Evolutionary conservation across 768 basidiomycete species (phyloP).

Genomic region (Xerocomellus dryophilus): DNA sequence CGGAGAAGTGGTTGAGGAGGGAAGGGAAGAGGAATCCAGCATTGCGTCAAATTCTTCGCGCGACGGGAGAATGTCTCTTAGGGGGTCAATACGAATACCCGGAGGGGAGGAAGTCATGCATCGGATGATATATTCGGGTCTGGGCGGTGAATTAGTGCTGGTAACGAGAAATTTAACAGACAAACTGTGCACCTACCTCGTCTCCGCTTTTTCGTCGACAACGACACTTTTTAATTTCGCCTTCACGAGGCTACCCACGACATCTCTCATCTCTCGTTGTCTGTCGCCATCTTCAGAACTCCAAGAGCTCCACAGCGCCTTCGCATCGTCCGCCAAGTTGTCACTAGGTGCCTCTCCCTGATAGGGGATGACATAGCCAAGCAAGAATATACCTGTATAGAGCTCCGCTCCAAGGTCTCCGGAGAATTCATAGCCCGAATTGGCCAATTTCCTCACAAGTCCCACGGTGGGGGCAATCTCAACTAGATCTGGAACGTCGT

Average conservation of each 20-base stretch:
- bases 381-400: slow-evolving; percentile 21
- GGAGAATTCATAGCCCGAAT: slow-evolving; percentile 20
- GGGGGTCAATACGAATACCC: slow-evolving; percentile 38
- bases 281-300: slow-evolving; percentile 5
- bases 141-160: slow-evolving; percentile 17
- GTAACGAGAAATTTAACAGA: neutral
- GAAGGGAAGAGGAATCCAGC: slow-evolving; percentile 40
- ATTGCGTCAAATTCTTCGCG: slow-evolving; percentile 44
- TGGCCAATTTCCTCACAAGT: slow-evolving; percentile 14
- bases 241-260: slow-evolving; percentile 38
- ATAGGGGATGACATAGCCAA: slow-evolving; percentile 19
- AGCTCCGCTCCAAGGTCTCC: slow-evolving; percentile 21
- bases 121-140: slow-evolving; percentile 47
- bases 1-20: slow-evolving; percentile 45
- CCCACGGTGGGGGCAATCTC: slow-evolving; percentile 4
- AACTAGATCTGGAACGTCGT: neutral
- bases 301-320: slow-evolving; percentile 34
- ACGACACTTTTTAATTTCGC: slow-evolving; percentile 42
- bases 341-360: slow-evolving; percentile 6
- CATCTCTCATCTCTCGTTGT: slow-evolving; percentile 21
- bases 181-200: slow-evolving; percentile 29
- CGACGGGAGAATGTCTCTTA: slow-evolving; percentile 54
- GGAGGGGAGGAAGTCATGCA: slow-evolving; percentile 36
- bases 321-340: slow-evolving; percentile 22
- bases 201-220: slow-evolving; percentile 32